Percentiles rank a stretch among this genome's conserved stretches.
Evolutionary conservation across 1,284 basidiomycete genomes (phyloP).

Genomic region (Peniophora sp.): DNA sequence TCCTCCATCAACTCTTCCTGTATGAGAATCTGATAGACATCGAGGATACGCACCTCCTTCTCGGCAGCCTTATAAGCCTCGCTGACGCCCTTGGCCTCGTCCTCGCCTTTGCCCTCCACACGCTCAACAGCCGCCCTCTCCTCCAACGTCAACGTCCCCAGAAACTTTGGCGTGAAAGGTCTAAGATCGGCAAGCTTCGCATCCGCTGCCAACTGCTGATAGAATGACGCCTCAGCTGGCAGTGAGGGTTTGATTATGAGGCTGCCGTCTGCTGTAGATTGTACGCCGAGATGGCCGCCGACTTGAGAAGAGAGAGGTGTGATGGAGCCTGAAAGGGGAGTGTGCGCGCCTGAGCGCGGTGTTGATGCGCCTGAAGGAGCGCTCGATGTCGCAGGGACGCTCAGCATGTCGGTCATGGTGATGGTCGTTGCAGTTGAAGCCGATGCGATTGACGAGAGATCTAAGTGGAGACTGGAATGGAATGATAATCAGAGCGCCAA

Average conservation of each 20-base stretch:
- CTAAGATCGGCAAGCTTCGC: slow-evolving; percentile 29
- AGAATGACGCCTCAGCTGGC: slow-evolving; percentile 74
- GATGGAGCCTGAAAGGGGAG: background rate
- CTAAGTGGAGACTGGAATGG: too few relatives aligned
- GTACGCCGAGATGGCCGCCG: slow-evolving; percentile 80
- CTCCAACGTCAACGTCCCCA: slow-evolving; percentile 69
- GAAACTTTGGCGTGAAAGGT: too few relatives aligned
- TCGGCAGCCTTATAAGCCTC: slow-evolving; percentile 1
- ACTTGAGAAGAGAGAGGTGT: slow-evolving; percentile 58
- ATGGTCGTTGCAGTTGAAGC: too few relatives aligned
- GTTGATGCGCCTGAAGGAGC: too few relatives aligned
- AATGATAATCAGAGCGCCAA: too few relatives aligned
- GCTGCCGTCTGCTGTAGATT: slow-evolving; percentile 66
- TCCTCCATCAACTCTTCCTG: too few relatives aligned
- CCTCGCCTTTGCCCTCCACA: slow-evolving; percentile 14
- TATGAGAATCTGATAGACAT: too few relatives aligned
- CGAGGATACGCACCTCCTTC: slow-evolving; percentile 4
- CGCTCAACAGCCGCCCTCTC: slow-evolving; percentile 29
- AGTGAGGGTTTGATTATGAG: slow-evolving; percentile 83
- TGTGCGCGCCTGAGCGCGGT: too few relatives aligned
- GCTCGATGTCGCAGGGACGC: too few relatives aligned
- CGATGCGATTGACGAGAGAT: too few relatives aligned
- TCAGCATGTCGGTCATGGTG: too few relatives aligned
- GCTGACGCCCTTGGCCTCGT: slow-evolving; percentile 16
- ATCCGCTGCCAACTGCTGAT: slow-evolving; percentile 50